Conservation (phyloP, 2,329 filamentous ascomycete species). For the Fusarium staphyleae region DNA sequence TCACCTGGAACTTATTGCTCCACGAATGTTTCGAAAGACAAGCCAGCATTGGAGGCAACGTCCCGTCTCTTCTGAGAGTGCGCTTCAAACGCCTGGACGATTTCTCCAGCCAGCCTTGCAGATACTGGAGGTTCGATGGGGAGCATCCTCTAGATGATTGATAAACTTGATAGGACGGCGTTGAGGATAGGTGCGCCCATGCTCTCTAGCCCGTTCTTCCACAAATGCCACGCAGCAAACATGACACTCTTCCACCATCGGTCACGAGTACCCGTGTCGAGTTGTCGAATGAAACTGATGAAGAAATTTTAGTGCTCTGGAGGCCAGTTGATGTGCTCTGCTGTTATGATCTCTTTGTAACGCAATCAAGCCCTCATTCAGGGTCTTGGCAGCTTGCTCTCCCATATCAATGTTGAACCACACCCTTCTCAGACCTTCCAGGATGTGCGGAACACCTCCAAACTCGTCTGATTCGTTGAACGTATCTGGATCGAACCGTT, state of each 20-base stretch:
- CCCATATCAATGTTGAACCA: conserved; percentile 64
- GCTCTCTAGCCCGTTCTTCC: conserved; percentile 70
- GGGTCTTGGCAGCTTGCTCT: conserved; percentile 51
- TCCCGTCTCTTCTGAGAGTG: conserved; percentile 33
- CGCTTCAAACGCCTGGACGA: conserved; percentile 28
- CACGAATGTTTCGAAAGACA: conserved; percentile 48
- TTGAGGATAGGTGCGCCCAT: conserved; percentile 68
- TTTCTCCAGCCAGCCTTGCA: conserved; percentile 16
- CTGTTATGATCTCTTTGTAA: conserved; percentile 65
- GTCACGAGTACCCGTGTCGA: conserved; percentile 41
- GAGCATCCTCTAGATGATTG: conserved; percentile 47
- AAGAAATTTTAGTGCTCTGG: conserved; percentile 59
- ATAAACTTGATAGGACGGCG: conserved; percentile 56
- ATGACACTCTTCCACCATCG: conserved; percentile 64
- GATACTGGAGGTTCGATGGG: conserved; percentile 11
- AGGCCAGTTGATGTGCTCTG: conserved; percentile 65
- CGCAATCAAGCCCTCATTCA: conserved; percentile 55
- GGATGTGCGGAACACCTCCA: conserved; percentile 63
- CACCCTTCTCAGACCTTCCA: conserved; percentile 64
- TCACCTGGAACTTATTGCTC: conserved; percentile 27
- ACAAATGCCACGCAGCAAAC: conserved; percentile 67
- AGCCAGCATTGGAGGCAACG: conserved; percentile 44
- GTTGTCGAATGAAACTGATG: conserved; percentile 51
- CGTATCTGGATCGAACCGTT: conserved; percentile 62
- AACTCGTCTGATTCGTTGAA: conserved; percentile 56